Base-by-base conservation (phyloP, 2,329 filamentous ascomycete species). In the Aspergillus ustus region DNA sequence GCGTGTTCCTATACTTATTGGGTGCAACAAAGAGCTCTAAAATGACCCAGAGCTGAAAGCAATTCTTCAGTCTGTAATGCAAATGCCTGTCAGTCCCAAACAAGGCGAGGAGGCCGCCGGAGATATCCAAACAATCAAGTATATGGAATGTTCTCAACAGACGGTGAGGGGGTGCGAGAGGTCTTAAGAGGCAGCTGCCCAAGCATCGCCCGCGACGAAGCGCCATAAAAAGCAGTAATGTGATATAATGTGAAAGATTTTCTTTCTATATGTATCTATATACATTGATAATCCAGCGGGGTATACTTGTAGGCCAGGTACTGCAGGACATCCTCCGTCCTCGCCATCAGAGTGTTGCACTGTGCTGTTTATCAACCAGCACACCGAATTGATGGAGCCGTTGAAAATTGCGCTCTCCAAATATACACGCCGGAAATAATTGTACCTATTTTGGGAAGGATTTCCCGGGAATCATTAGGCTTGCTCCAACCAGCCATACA, bases 391-490 rank as follows among this genome's bases (percentile, higher is more conserved):
- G 9, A 40, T 5, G 9, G 13, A 40, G 34, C 5, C 34, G 34
- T 17, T 40, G 11, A 11, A 13, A 2, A 3, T 15, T 7, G 15
- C 2, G 19, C 55, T 25, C 7, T 8, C n/a, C 3, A 22, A 45
- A 25, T 45, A n/a, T n/a, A 46, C 8, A 50, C 40, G 51, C 48
- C 60, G 52, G 49, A 46, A 60, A 60, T 45, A 58, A 59, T 52
- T 50, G 50, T 58, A 63, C 54, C 66, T n/a, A 22, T 59, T n/a
- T 28, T 52, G 59, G 53, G 54, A 57, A 40, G 25, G 17, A 50
- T 61, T 17, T 48, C 61, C 65, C 60, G 63, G 67, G 64, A 67
- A 69, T 69, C 66, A 66, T 59, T 48, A 60, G 43, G 51, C 57
- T 54, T 63, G 57, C 51, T 37, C 50, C 49, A 63, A 61, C 20